Evolutionary conservation across 495 filamentous ascomycete genomes (phyloP).

Genomic region (Halenospora varia): DNA sequence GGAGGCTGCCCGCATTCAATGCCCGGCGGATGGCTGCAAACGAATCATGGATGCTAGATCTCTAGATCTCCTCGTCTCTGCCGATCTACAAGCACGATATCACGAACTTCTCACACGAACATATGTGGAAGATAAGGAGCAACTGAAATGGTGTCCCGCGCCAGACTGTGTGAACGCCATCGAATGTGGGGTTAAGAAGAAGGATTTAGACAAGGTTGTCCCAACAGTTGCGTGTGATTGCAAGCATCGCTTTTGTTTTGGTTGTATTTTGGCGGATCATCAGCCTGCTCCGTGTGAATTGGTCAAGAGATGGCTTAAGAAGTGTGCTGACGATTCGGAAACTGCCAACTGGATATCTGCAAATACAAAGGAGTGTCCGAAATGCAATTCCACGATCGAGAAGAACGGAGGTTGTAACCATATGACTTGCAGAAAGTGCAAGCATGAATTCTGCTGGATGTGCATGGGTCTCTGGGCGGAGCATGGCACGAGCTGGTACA

Average conservation of each 20-base stretch:
- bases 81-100: slow-evolving; percentile 73
- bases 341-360: slow-evolving; percentile 99
- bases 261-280: slow-evolving; percentile 89
- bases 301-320: slow-evolving; percentile 96
- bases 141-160: slow-evolving; percentile 94
- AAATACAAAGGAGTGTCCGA: slow-evolving; percentile 97
- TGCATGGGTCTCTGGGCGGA: slow-evolving; percentile 99
- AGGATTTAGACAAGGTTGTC: slow-evolving; percentile 77
- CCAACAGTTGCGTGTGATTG: slow-evolving; percentile 86
- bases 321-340: slow-evolving; percentile 97
- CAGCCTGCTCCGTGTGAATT: slow-evolving; percentile 88
- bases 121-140: slow-evolving; percentile 94
- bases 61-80: slow-evolving; percentile 73
- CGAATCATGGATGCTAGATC: slow-evolving; percentile 90
- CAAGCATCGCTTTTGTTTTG: slow-evolving; percentile 87
- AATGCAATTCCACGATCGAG: slow-evolving; percentile 93
- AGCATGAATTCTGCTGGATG: slow-evolving; percentile 99
- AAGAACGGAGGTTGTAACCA: slow-evolving; percentile 99
- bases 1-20: slow-evolving; percentile 91
- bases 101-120: slow-evolving; percentile 83
- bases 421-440: slow-evolving; percentile 98
- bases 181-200: slow-evolving; percentile 81
- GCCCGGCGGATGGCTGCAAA: slow-evolving; percentile 81
- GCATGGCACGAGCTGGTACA: slow-evolving; percentile 99
- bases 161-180: slow-evolving; percentile 92